Base-by-base conservation (phyloP, 495 filamentous ascomycete species). In the Aspergillus hancockii region DNA sequence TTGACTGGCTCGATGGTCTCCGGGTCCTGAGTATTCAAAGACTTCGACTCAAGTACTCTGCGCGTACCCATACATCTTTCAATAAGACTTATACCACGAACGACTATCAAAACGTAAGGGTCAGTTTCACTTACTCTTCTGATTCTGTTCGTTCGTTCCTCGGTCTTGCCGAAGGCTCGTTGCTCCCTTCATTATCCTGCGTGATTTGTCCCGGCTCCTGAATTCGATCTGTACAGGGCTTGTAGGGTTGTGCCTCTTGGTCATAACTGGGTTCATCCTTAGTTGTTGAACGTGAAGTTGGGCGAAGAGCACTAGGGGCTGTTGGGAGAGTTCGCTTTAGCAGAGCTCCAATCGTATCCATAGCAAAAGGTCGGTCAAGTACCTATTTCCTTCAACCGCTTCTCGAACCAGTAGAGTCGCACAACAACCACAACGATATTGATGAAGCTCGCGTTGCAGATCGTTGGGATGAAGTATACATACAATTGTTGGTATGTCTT, bases 401-500 rank as follows among this genome's bases (percentile, higher is more conserved):
- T 73, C 28, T 71, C 64, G 52, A 75, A 74, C 73, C 72, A 75
- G 43, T 65, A 57, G 16, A 76, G 36, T 3, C 74, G 67, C 22
- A 74, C 62, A 40, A 71, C 49, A 16, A 77, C 66, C 16, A 75
- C 66, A 12, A 71, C 19, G 30, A 71, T 74, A 49, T 75, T 75
- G 64, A 75, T 65, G 34, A 77, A 74, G 1, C 67, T 59, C 28
- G 72, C n/a, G 32, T 75, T 75, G 12, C 60, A 62, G 6, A 75
- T 38, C 0, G 75, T 70, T 0, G 74, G 71, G 49, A 72, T 58
- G 28, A 75, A 57, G 30, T 75, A 77, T 21, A 75, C 43, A 21
- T 65, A 72, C 16, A 77, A 49, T 52, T 77, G 74, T 54, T 77
- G 74, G 54, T 77, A 76, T n/a, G 63, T 71, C 46, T 75, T 71